Evolutionary conservation across 2,329 filamentous ascomycete species (phyloP).

Genomic region (Paramyrothecium roridum): DNA sequence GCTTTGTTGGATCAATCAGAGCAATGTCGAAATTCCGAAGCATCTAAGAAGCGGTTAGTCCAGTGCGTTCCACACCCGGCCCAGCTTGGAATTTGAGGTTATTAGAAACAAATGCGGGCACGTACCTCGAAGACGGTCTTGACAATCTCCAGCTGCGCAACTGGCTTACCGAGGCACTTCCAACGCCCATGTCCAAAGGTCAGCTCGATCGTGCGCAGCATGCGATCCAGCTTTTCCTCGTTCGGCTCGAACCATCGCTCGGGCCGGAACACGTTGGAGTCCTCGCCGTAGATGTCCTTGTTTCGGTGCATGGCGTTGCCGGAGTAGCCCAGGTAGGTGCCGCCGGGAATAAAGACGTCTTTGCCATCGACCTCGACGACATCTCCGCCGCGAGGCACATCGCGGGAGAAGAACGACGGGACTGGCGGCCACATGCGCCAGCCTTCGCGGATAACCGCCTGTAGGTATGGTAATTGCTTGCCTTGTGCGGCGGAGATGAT

Average conservation of each 20-base stretch:
- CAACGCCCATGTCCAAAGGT: slow-evolving; percentile 35
- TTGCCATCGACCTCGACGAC: slow-evolving; percentile 29
- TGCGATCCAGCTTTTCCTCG: slow-evolving; percentile 20
- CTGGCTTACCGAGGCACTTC: slow-evolving; percentile 32
- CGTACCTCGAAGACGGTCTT: slow-evolving; percentile 38
- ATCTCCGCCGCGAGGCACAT: slow-evolving; percentile 22
- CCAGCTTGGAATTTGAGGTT: background rate
- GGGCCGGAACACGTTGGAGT: slow-evolving; percentile 27
- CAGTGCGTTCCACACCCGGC: background rate
- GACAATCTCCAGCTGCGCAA: slow-evolving; percentile 33
- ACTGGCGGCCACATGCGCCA: slow-evolving; percentile 44
- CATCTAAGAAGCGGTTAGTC: slow-evolving; percentile 11
- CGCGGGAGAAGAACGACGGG: slow-evolving; percentile 30
- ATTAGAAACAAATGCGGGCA: background rate
- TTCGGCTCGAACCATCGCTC: slow-evolving; percentile 34
- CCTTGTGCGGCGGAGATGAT: slow-evolving; percentile 29
- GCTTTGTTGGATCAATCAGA: slow-evolving; percentile 16
- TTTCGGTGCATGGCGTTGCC: slow-evolving; percentile 26
- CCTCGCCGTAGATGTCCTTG: slow-evolving; percentile 27
- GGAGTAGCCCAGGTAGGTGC: slow-evolving; percentile 25
- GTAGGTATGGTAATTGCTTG: slow-evolving; percentile 40
- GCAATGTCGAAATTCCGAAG: slow-evolving; percentile 25
- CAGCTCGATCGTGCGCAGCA: slow-evolving; percentile 30
- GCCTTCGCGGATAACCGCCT: slow-evolving; percentile 47
- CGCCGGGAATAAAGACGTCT: slow-evolving; percentile 30